These are phyloP conservation scores for Tolypocladium guangdongense DNA, from an alignment of 2,329 filamentous ascomycete genomes.

Conservation along the genomic window DNA sequence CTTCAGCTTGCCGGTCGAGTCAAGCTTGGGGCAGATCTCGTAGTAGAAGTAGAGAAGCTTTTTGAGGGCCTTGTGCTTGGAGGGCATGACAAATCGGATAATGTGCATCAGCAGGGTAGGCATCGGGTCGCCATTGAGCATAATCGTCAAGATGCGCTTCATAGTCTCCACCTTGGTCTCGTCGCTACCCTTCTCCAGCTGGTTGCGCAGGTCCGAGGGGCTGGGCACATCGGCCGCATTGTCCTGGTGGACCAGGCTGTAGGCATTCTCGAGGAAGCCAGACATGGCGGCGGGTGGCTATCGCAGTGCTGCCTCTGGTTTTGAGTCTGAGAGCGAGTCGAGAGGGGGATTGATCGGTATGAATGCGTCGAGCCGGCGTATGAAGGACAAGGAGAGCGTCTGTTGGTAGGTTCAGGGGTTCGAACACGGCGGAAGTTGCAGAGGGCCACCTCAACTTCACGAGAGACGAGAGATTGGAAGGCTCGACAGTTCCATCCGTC, in stretches of 20 bases:
- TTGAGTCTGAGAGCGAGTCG: neutral
- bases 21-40: conserved; percentile 95
- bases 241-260: conserved; percentile 96
- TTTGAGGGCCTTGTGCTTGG: conserved; percentile 91
- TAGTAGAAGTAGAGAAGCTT: conserved; percentile 99
- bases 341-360: neutral
- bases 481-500: conserved; percentile 7
- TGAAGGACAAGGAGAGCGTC: neutral
- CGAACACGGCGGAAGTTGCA: neutral
- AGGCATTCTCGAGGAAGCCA: conserved; percentile 86
- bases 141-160: conserved; percentile 91
- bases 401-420: neutral
- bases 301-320: conserved; percentile 5
- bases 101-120: conserved; percentile 97
- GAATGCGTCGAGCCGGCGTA: neutral
- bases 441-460: conserved; percentile 14
- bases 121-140: conserved; percentile 97
- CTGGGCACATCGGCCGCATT: conserved; percentile 88
- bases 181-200: conserved; percentile 88
- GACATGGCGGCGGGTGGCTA: conserved; percentile 57
- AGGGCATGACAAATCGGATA: conserved; percentile 99
- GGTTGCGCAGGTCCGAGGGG: conserved; percentile 81
- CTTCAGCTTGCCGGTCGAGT: conserved; percentile 86
- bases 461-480: neutral
- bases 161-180: conserved; percentile 90